Evolutionary conservation across 768 basidiomycete genomes (phyloP).

Genomic region (Boletus insuetus): DNA sequence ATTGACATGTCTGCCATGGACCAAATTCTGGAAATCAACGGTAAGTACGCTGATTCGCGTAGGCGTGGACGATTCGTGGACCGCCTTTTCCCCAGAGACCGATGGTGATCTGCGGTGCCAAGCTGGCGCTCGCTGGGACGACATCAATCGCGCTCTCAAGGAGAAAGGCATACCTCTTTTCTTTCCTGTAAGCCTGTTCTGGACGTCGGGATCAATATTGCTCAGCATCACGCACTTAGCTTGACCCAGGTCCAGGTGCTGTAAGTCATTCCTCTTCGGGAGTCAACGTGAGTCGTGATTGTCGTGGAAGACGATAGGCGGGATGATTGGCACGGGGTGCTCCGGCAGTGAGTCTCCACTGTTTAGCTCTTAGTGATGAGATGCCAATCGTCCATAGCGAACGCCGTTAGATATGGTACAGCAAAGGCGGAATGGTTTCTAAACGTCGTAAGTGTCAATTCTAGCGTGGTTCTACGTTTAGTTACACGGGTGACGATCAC

Average conservation of each 20-base stretch:
- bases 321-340: constrained; percentile 87
- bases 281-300: constrained; percentile 8
- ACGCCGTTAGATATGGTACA: constrained; percentile 84
- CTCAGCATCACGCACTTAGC: constrained; percentile 34
- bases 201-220: neutral
- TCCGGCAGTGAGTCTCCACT: constrained; percentile 62
- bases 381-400: constrained; percentile 42
- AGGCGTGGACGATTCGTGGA: neutral
- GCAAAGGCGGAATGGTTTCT: constrained; percentile 88
- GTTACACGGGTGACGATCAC: neutral
- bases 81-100: constrained; percentile 41
- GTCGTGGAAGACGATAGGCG: constrained; percentile 65
- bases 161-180: constrained; percentile 74
- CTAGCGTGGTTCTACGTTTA: neutral
- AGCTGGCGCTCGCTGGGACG: constrained; percentile 75
- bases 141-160: constrained; percentile 67
- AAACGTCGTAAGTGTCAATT: constrained; percentile 54
- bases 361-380: neutral
- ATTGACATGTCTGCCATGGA: constrained; percentile 69
- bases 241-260: constrained; percentile 71
- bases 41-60: constrained; percentile 31
- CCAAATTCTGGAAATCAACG: constrained; percentile 55
- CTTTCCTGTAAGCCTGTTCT: constrained; percentile 62
- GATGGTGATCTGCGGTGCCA: constrained; percentile 79
- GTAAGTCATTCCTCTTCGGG: constrained; percentile 36